Evolutionary conservation across 257 asterid genomes (phyloP).

Genomic region (Solanum tarijense): DNA sequence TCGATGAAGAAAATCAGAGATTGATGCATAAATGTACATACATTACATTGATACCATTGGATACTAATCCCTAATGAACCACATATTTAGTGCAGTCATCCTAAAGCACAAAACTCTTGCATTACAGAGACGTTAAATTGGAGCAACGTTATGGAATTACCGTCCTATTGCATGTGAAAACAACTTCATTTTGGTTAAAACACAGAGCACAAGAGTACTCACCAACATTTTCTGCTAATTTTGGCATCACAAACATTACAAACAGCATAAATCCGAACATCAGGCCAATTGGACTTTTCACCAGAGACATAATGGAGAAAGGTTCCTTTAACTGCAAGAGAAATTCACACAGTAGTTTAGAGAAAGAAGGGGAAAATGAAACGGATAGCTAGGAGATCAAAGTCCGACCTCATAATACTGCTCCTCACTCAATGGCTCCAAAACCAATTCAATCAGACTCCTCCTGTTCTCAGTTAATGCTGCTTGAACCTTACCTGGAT

Average conservation of each 20-base stretch:
- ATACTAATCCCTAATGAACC: not conserved
- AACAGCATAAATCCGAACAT: slow-evolving; percentile 88
- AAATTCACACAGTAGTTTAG: not conserved
- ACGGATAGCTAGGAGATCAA: not conserved
- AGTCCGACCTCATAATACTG: slow-evolving; percentile 72
- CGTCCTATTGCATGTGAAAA: not conserved
- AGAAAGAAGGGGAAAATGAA: not conserved
- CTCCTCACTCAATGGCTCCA: slow-evolving; percentile 90
- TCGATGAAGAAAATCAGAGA: not conserved
- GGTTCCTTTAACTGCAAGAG: slow-evolving; percentile 75
- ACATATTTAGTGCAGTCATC: not conserved
- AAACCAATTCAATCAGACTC: slow-evolving; percentile 62
- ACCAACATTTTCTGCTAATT: slow-evolving; percentile 69
- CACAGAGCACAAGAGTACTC: slow-evolving; percentile 16
- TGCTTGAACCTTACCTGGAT: slow-evolving; percentile 94
- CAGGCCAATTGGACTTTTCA: slow-evolving; percentile 95
- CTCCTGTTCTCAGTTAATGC: slow-evolving; percentile 90
- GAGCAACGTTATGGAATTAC: not conserved
- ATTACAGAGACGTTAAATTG: not conserved
- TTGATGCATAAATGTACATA: not conserved
- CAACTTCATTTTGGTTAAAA: not conserved
- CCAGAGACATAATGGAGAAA: slow-evolving; percentile 50
- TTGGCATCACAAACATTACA: slow-evolving; percentile 94
- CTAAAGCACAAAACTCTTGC: not conserved
- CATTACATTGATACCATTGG: not conserved